Conservation (phyloP, 1,284 basidiomycete genomes). For the Uromyces viciae-fabae region DNA sequence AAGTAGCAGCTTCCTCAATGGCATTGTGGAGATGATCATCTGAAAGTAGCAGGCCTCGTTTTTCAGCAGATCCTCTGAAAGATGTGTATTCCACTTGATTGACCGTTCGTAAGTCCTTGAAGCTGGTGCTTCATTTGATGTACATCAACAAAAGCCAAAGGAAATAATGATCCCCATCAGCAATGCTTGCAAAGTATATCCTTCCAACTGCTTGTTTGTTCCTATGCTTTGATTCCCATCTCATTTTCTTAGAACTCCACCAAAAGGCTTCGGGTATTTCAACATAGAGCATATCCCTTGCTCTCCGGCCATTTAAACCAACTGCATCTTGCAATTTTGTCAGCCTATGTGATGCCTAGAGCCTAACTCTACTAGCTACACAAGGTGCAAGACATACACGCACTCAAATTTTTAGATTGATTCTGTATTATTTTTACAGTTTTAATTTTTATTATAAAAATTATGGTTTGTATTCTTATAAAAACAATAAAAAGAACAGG, state of each 20-base stretch:
- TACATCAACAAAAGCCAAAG: not conserved
- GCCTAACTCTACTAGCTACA: too few species aligned
- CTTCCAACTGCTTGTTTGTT: not conserved
- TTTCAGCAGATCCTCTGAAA: not conserved
- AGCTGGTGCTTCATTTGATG: not conserved
- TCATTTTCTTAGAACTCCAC: conserved; percentile 45
- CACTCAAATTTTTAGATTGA: too few species aligned
- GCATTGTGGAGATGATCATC: not conserved
- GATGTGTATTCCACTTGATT: not conserved
- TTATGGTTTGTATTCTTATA: too few species aligned
- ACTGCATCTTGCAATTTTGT: too few species aligned
- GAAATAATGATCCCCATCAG: not conserved
- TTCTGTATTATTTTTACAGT: too few species aligned
- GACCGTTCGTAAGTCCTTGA: not conserved
- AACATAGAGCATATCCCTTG: not conserved
- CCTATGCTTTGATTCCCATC: not conserved
- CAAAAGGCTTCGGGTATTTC: not conserved
- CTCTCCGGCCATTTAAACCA: too few species aligned
- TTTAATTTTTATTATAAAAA: too few species aligned
- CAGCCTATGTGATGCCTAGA: too few species aligned
- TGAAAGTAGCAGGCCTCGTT: not conserved
- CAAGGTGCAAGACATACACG: too few species aligned
- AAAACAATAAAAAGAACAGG: too few species aligned
- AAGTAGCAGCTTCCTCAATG: not conserved
- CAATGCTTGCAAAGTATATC: not conserved